Evolutionary conservation across 2,329 filamentous ascomycete species (phyloP), one percentile per base, ranked within the genome.

Genomic region (Cryphonectria carpinicola): DNA sequence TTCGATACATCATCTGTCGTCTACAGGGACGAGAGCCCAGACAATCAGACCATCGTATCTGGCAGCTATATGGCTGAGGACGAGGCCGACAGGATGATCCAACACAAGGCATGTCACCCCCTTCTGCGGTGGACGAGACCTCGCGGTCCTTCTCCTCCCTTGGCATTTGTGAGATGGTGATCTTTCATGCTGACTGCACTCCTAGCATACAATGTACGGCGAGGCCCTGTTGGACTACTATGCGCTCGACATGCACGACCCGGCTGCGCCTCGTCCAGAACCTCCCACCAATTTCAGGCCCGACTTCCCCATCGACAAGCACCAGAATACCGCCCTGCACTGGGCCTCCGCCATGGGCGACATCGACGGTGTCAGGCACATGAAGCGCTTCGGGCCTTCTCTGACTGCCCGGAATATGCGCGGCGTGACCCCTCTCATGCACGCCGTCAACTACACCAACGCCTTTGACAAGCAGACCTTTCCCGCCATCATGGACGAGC

Each of bases 261-360:
- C 92, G 71, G 88, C 90, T 28, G 89, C 90, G 77, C 89, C 83
- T 76, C 89, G 85, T 68, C 95, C 94, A 1, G 89, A 93, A 72
- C 95, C 95, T 3, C 96, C 96, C 0, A 84, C 90, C 46, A 92
- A 94, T 78, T 97, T 97, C 76, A 91, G 97, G 77, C 90, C 97
- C 7, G 92, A 99, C 80, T 93, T 93, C 80, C 87, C 91, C n/a
- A 98, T 99, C 73, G 96, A 99, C 79, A 92, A 94, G 60, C 94
- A 97, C 76, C 91, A 92, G 13, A 95, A 98, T 78, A 97, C 94
- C 2, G 95, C 95, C 7, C 87, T 99, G 74, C 96, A 99, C 79
- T 99, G 96, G 96, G 96, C 95, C 25, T 94, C 94, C 67, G 94
- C 96, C 35, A 99, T 99, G 95, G 96, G 96, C 71, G 96, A 98